These are phyloP conservation scores for Thermomucor indicae-seudaticae DNA, from an alignment of 371 early-diverging fungal species.

Conservation along the genomic window DNA sequence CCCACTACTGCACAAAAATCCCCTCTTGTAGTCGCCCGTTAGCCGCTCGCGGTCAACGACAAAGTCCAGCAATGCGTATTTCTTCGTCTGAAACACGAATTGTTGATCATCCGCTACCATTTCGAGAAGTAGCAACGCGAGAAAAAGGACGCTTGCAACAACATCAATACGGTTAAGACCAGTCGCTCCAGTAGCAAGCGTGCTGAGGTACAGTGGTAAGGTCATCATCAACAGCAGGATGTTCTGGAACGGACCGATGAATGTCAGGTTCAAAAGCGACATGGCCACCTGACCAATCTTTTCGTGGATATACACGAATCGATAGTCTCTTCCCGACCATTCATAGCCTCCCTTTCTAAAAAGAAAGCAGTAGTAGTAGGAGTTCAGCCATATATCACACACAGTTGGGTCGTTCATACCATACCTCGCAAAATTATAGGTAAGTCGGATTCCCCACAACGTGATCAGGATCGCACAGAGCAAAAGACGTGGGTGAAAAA, in stretches of 20 bases:
- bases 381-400: not conserved
- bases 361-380: too few species aligned
- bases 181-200: constrained; percentile 8
- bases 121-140: constrained; percentile 54
- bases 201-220: constrained; percentile 57
- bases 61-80: constrained; percentile 40
- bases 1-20: constrained; percentile 69
- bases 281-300: constrained; percentile 46
- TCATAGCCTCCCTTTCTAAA: constrained; percentile 75
- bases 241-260: constrained; percentile 75
- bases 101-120: constrained; percentile 82
- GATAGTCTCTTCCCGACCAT: constrained; percentile 68
- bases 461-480: constrained; percentile 48
- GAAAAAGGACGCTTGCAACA: constrained; percentile 36
- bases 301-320: constrained; percentile 60
- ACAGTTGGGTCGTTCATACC: constrained; percentile 4
- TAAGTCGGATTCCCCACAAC: constrained; percentile 79
- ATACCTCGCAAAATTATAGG: constrained; percentile 71
- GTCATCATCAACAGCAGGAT: constrained; percentile 60
- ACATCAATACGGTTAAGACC: constrained; percentile 42
- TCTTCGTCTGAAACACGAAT: constrained; percentile 71
- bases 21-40: constrained; percentile 46
- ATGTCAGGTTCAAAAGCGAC: constrained; percentile 69
- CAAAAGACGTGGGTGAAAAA: constrained; percentile 43
- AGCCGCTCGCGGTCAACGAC: constrained; percentile 19